A percentile compares a stretch with the other conserved stretches of the same genome.
phyloP scores from a whole-genome alignment of 192 early-diverging fungal genomes.

The Rhizophlyctis rosea region DNA sequence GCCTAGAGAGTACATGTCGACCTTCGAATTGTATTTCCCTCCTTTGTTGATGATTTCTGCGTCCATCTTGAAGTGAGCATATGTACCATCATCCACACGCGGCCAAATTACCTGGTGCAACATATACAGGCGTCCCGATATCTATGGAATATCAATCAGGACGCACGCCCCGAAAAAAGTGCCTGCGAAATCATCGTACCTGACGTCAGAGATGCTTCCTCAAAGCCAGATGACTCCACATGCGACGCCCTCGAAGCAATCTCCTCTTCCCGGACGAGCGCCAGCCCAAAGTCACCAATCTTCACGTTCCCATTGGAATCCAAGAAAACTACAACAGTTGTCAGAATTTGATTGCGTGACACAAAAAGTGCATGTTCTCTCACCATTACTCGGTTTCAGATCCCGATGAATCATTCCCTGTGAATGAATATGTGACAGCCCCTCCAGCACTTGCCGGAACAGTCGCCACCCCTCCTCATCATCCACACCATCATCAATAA shows the following conservation, averaged over 20 bases:
- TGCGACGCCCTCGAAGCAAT: background rate
- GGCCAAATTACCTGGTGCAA: too few species aligned
- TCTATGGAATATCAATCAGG: constrained; percentile 42
- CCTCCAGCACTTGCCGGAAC: constrained; percentile 89
- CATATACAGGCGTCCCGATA: constrained; percentile 90
- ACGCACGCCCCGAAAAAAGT: constrained; percentile 1
- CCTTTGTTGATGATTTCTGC: constrained; percentile 32
- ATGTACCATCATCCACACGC: too few species aligned
- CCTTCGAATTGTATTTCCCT: constrained; percentile 73
- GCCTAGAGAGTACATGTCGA: constrained; percentile 77
- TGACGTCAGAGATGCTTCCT: constrained; percentile 28
- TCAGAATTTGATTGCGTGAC: background rate
- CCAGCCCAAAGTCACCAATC: constrained; percentile 77
- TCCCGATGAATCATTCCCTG: constrained; percentile 85
- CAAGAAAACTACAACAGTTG: constrained; percentile 29
- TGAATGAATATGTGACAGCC: constrained; percentile 82
- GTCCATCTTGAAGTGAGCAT: too few species aligned
- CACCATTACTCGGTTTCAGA: constrained; percentile 69
- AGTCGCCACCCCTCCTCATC: constrained; percentile 80
- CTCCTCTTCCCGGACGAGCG: constrained; percentile 44
- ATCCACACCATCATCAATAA: constrained; percentile 73
- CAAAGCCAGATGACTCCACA: constrained; percentile 8
- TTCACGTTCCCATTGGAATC: constrained; percentile 46
- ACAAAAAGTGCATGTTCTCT: background rate
- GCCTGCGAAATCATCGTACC: constrained; percentile 7